A percentile compares a stretch with the other conserved stretches of the same genome.
Conservation (phyloP, 2,329 filamentous ascomycete genomes). For the Cordyceps tenuipes region DNA sequence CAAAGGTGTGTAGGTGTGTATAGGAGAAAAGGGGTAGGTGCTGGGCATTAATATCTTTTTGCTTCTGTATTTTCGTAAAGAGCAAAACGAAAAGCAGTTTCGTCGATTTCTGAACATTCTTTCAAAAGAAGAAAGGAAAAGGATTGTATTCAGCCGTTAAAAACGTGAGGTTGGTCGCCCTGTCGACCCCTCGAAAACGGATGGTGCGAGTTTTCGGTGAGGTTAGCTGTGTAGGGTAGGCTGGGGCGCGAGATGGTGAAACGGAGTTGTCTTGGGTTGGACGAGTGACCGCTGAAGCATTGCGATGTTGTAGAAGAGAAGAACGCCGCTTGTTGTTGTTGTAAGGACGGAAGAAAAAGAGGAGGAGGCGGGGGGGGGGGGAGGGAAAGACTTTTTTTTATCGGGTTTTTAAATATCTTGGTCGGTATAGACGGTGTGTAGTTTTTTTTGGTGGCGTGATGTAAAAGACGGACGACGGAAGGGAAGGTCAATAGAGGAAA, state of each 20-base stretch:
- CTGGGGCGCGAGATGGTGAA: not conserved
- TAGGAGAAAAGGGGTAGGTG: not conserved
- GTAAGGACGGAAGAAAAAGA: not conserved
- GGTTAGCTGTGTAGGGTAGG: not conserved
- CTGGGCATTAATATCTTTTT: not conserved
- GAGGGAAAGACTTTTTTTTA: not conserved
- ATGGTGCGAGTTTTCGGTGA: too few species aligned
- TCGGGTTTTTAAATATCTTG: not conserved
- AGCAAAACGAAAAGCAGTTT: not conserved
- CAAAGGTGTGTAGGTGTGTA: not conserved
- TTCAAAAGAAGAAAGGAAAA: not conserved
- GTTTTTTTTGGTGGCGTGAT: not conserved
- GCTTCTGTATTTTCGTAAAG: not conserved
- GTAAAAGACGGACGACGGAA: not conserved
- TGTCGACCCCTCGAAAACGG: too few species aligned
- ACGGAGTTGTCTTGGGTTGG: not conserved
- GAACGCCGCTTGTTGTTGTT: not conserved
- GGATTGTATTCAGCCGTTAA: not conserved
- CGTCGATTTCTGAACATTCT: not conserved
- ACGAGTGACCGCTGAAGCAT: not conserved
- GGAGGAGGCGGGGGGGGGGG: not conserved
- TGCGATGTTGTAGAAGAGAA: not conserved
- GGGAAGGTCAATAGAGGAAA: not conserved
- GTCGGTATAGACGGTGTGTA: not conserved
- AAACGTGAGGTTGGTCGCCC: too few species aligned